Evolutionary conservation across 768 basidiomycete species (phyloP), one percentile per base, ranked within the genome.

Genomic region (Auricularia sp.): DNA sequence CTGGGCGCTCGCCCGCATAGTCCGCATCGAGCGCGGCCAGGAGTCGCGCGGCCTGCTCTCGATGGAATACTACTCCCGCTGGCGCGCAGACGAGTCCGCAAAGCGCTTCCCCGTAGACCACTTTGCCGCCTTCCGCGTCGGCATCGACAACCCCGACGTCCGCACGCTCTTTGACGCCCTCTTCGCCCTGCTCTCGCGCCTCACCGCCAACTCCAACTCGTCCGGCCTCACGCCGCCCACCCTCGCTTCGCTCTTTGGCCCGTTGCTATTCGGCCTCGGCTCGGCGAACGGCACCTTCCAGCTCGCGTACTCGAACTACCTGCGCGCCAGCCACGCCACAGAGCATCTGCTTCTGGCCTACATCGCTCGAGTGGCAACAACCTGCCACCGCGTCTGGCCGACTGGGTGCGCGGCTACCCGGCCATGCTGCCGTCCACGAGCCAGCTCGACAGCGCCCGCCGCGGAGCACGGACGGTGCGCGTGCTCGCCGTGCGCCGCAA

Each of bases 271-370:
- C 68, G 94, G 94, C 63, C 83, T 95, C 65, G 83, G 83, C 10
- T 74, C 79, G 8, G 76, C 80, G 1, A 78, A 79, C 64, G 76
- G 80, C 62, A 45, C 81, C 21, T 84, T 87, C 76, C 78, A 82
- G 64, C 78, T 78, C 63, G 82, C 84, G 7, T 91, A 90, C 72
- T 71, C 78, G 24, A 79, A 81, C 68, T 98, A 93, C 73, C 83
- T 96, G 37, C 87, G 90, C 56, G 82, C 91, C 16, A 87, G 88
- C 3, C 85, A 87, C 42, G 96, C 95, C 1, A 90, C 90, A 70
- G 96, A 99, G 72, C 96, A 99, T 69, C 79, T 99, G 61, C 78
- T 98, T n/a, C 83, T 98, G 13, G 83, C 92, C 0, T 96, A 89
- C 74, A 88, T 98, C 85, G 95, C 36, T 68, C 42, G 47, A 73